Evolutionary conservation across 805 yeast species (phyloP).

Genomic region (Ogataea wickerhamii): DNA sequence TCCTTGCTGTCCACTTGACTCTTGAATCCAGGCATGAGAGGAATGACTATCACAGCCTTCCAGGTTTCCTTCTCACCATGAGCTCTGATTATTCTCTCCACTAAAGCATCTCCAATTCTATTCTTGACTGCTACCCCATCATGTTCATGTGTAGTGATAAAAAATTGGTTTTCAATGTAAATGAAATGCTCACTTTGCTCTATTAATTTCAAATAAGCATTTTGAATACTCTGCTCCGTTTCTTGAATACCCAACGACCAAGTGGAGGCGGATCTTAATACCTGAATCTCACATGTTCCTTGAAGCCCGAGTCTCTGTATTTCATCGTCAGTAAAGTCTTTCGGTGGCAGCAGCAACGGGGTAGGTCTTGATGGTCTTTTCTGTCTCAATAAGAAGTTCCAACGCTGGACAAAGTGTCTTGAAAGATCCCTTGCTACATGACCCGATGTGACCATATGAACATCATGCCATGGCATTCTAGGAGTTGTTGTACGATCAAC

Average conservation of each 20-base stretch:
- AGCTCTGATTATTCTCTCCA: conserved; percentile 92
- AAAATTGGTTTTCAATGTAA: conserved; percentile 94
- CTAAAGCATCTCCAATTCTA: conserved; percentile 92
- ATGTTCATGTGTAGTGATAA: conserved; percentile 81
- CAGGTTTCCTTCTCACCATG: conserved; percentile 71
- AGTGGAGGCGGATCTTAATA: conserved; percentile 80
- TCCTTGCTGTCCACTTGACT: conserved; percentile 90
- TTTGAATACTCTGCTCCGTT: conserved; percentile 85
- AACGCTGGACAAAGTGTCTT: conserved; percentile 93
- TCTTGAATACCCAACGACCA: conserved; percentile 92
- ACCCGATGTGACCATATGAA: conserved; percentile 93
- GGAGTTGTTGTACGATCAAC: conserved; percentile 78
- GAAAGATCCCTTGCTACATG: conserved; percentile 90
- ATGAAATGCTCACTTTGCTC: conserved; percentile 91
- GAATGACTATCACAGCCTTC: conserved; percentile 90
- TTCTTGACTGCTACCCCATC: conserved; percentile 83
- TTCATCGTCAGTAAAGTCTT: conserved; percentile 76
- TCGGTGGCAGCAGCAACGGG: conserved; percentile 88
- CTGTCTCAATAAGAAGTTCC: conserved; percentile 91
- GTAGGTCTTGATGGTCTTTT: conserved; percentile 93
- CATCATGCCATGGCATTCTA: conserved; percentile 99
- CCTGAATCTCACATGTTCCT: conserved; percentile 91
- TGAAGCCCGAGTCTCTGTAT: conserved; percentile 54
- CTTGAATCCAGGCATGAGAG: conserved; percentile 96
- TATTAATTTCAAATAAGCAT: conserved; percentile 85